These are phyloP conservation scores for Dryas drummondii DNA, from an alignment of 306 rosid genomes.

Conservation along the genomic window DNA sequence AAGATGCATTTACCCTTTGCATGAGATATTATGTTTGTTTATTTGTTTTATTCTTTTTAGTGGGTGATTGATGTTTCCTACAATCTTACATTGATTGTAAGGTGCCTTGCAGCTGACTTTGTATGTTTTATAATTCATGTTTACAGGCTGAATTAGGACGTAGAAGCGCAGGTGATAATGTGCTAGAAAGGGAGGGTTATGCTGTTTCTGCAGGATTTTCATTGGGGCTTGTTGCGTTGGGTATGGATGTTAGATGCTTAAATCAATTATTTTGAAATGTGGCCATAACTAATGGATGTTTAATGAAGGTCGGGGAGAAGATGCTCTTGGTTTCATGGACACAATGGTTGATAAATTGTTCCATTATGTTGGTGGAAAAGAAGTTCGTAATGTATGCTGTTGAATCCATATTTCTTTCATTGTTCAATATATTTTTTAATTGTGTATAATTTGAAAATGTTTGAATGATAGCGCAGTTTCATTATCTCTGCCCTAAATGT, in stretches of 20 bases:
- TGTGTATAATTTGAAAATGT: slow-evolving; percentile 12
- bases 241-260: slow-evolving; percentile 41
- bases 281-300: slow-evolving; percentile 38
- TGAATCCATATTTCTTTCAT: slow-evolving; percentile 21
- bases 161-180: slow-evolving; percentile 95
- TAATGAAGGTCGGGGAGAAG: slow-evolving; percentile 87
- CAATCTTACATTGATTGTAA: neutral
- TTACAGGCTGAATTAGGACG: slow-evolving; percentile 88
- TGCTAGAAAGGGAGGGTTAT: slow-evolving; percentile 97
- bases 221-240: slow-evolving; percentile 88
- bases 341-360: slow-evolving; percentile 75
- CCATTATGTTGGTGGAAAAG: slow-evolving; percentile 80
- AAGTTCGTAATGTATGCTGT: slow-evolving; percentile 60
- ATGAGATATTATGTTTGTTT: neutral
- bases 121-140: slow-evolving; percentile 8
- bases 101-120: slow-evolving; percentile 19
- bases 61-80: neutral
- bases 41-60: neutral
- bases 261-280: slow-evolving; percentile 18
- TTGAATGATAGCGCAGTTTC: slow-evolving; percentile 3
- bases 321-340: slow-evolving; percentile 76
- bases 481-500: slow-evolving; percentile 1
- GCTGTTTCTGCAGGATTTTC: slow-evolving; percentile 99
- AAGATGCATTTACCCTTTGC: neutral
- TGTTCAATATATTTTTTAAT: neutral